Conservation (phyloP, 2,329 filamentous ascomycete genomes). For the Diaporthe citrichinensis region DNA sequence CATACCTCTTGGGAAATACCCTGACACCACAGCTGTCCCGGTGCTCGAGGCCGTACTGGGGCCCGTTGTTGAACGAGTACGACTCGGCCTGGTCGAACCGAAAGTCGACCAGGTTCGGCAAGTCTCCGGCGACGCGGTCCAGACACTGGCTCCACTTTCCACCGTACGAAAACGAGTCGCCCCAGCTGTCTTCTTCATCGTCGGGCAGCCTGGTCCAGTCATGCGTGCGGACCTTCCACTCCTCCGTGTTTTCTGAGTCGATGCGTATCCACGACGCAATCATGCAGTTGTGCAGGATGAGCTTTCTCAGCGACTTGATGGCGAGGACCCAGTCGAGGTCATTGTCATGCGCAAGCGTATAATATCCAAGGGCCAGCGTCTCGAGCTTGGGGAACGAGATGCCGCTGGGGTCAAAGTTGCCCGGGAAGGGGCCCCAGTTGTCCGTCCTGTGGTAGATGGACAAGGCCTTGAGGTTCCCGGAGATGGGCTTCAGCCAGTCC, state of each 20-base stretch:
- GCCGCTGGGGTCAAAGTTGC: slow-evolving; percentile 22
- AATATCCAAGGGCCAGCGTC: neutral
- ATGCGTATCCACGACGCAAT: slow-evolving; percentile 4
- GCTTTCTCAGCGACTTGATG: slow-evolving; percentile 22
- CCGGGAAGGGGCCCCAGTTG: slow-evolving; percentile 36
- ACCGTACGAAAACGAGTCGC: slow-evolving; percentile 15
- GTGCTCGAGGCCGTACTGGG: neutral
- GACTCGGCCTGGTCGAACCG: slow-evolving; percentile 4
- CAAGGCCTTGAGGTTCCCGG: slow-evolving; percentile 30
- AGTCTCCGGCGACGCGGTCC: slow-evolving; percentile 7
- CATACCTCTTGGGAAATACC: slow-evolving; percentile 19
- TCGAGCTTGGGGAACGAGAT: slow-evolving; percentile 35
- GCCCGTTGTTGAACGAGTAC: too few species aligned
- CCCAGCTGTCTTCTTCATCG: too few species aligned
- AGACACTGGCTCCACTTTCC: slow-evolving; percentile 36
- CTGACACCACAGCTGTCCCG: neutral
- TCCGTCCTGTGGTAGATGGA: slow-evolving; percentile 20
- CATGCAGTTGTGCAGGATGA: slow-evolving; percentile 31
- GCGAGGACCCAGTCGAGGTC: slow-evolving; percentile 34
- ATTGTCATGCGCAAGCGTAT: slow-evolving; percentile 30
- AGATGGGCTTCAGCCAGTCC: slow-evolving; percentile 32
- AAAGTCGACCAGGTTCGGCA: slow-evolving; percentile 35
- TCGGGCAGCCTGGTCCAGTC: neutral
- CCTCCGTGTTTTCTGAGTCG: neutral
- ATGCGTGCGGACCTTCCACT: slow-evolving; percentile 22